Percentiles rank a stretch among this genome's conserved stretches.
Evolutionary conservation across 768 basidiomycete species (phyloP).

Genomic region (Neoboletus magnificus): DNA sequence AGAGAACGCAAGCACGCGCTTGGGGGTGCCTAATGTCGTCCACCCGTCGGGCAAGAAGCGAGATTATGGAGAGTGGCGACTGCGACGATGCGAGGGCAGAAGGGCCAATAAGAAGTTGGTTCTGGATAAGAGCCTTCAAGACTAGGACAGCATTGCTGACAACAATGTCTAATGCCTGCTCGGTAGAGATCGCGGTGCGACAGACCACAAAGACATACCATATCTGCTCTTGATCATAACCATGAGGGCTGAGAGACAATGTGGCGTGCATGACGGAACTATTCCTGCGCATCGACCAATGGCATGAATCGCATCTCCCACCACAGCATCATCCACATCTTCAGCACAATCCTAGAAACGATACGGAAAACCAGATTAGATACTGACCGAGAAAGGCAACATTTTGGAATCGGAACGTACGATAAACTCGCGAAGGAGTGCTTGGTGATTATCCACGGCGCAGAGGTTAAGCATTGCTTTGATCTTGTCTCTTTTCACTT

Average conservation of each 20-base stretch:
- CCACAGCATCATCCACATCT: constrained; percentile 70
- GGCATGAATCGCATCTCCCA: constrained; percentile 69
- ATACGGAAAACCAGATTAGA: neutral
- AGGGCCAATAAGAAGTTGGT: constrained; percentile 44
- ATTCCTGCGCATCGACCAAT: constrained; percentile 72
- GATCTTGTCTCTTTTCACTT: constrained; percentile 75
- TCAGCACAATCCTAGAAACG: constrained; percentile 69
- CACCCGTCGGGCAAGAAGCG: constrained; percentile 70
- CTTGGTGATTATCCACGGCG: constrained; percentile 61
- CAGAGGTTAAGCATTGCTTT: constrained; percentile 65
- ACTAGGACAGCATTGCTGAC: constrained; percentile 82
- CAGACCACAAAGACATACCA: constrained; percentile 43
- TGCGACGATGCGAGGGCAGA: constrained; percentile 27
- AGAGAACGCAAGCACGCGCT: constrained; percentile 84
- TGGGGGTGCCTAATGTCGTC: constrained; percentile 77
- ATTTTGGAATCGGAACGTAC: constrained; percentile 43
- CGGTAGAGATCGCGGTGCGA: neutral
- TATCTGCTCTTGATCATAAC: constrained; percentile 73
- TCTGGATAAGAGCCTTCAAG: constrained; percentile 80
- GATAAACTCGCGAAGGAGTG: constrained; percentile 78
- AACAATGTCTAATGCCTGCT: constrained; percentile 54
- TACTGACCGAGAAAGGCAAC: neutral
- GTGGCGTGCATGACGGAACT: constrained; percentile 64
- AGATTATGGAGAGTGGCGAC: constrained; percentile 65
- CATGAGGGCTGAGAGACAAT: constrained; percentile 75